Percentiles rank a stretch among this genome's conserved stretches.
phyloP scores from a whole-genome alignment of 768 basidiomycete species.

The Boletus subcaerulescens region DNA sequence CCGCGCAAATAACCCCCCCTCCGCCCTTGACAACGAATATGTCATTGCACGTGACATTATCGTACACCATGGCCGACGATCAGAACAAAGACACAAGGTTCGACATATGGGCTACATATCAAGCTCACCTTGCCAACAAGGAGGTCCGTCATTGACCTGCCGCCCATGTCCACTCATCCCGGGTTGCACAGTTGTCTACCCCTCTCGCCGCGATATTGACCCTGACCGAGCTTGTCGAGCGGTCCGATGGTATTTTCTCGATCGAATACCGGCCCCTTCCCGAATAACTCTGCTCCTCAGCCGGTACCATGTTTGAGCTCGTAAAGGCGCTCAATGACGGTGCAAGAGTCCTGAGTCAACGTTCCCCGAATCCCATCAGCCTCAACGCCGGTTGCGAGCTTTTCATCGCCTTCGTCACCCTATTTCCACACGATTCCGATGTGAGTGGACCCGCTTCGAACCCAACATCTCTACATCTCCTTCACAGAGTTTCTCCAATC shows the following conservation, averaged over 20 bases:
- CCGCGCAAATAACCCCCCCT: constrained; percentile 23
- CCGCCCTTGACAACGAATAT: constrained; percentile 24
- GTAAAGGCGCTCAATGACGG: constrained; percentile 79
- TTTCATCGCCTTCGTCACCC: constrained; percentile 85
- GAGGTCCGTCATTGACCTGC: constrained; percentile 45
- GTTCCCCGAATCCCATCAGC: constrained; percentile 76
- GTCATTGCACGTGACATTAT: constrained; percentile 18
- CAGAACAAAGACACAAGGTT: constrained; percentile 23
- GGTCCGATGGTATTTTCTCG: constrained; percentile 65
- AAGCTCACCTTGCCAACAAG: constrained; percentile 58
- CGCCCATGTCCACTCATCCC: background rate
- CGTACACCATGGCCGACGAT: constrained; percentile 11
- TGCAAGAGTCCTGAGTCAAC: constrained; percentile 57
- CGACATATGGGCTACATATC: constrained; percentile 54
- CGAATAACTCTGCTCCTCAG: constrained; percentile 36
- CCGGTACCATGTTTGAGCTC: constrained; percentile 92
- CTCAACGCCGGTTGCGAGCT: constrained; percentile 88
- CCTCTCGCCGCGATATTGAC: constrained; percentile 89
- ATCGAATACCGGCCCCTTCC: background rate
- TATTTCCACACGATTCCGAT: constrained; percentile 77
- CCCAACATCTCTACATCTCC: constrained; percentile 8
- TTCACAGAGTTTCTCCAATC: constrained; percentile 71
- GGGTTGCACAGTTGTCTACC: constrained; percentile 54
- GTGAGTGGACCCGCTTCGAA: constrained; percentile 43
- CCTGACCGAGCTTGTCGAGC: constrained; percentile 75